phyloP scores from a whole-genome alignment of 768 basidiomycete species.

The Russula abietina region DNA sequence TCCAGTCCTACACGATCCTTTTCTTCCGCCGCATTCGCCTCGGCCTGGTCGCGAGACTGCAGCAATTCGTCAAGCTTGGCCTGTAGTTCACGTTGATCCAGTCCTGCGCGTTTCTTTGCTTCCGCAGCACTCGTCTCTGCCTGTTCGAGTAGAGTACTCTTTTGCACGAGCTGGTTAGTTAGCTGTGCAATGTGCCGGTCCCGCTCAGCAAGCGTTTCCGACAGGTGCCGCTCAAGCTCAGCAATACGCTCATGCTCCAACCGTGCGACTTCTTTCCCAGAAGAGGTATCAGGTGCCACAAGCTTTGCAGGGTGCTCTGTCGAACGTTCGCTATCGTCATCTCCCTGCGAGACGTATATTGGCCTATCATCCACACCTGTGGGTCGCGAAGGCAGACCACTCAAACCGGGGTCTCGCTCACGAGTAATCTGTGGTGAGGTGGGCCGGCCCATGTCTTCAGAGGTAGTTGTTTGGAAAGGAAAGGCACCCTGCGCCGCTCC shows the following conservation, averaged over 20 bases:
- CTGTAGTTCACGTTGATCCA: too few species aligned
- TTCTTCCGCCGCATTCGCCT: too few species aligned
- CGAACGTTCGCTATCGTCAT: slow-evolving; percentile 45
- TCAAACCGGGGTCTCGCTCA: slow-evolving; percentile 29
- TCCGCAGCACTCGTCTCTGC: slow-evolving; percentile 30
- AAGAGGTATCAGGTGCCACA: slow-evolving; percentile 54
- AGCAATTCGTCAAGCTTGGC: slow-evolving; percentile 55
- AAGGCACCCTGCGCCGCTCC: too few species aligned
- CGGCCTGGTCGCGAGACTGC: slow-evolving; percentile 56
- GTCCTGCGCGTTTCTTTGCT: too few species aligned
- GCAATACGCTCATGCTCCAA: slow-evolving; percentile 62
- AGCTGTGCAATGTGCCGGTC: slow-evolving; percentile 71
- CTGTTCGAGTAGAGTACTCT: slow-evolving; percentile 69
- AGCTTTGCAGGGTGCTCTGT: slow-evolving; percentile 68
- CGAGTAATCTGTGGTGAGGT: too few species aligned
- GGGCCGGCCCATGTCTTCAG: slow-evolving; percentile 22
- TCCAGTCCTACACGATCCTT: too few species aligned
- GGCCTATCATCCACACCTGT: slow-evolving; percentile 25
- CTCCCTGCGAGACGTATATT: slow-evolving; percentile 42
- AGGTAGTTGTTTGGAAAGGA: slow-evolving; percentile 31
- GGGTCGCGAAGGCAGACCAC: slow-evolving; percentile 39
- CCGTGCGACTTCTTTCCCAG: slow-evolving; percentile 55
- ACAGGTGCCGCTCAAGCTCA: slow-evolving; percentile 38
- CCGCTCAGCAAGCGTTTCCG: slow-evolving; percentile 48
- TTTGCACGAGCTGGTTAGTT: slow-evolving; percentile 60